Evolutionary conservation across 179 eudicot species (phyloP).

Genomic region (Beta lomatogona): DNA sequence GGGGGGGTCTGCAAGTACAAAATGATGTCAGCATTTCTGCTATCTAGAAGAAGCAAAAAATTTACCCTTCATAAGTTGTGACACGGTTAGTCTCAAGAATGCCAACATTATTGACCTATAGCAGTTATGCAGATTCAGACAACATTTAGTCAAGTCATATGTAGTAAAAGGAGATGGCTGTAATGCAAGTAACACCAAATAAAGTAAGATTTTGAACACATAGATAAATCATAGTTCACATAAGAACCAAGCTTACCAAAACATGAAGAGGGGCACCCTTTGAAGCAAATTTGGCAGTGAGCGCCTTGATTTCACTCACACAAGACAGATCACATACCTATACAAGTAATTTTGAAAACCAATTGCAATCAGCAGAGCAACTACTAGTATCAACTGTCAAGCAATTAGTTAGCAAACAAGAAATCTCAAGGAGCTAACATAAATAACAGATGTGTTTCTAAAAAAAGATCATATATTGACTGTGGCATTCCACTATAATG

Average conservation of each 20-base stretch:
- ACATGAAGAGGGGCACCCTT: slow-evolving; percentile 76
- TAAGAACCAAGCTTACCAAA: slow-evolving; percentile 50
- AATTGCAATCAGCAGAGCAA: neutral
- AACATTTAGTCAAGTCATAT: neutral
- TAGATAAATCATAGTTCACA: slow-evolving; percentile 10
- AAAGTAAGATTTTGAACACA: no score
- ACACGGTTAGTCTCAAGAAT: slow-evolving; percentile 57
- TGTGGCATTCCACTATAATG: neutral
- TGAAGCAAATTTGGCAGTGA: slow-evolving; percentile 57
- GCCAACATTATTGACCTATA: slow-evolving; percentile 95
- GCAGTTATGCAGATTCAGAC: slow-evolving; percentile 15
- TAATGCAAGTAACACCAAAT: neutral
- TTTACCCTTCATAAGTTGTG: slow-evolving; percentile 80
- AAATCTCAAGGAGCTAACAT: neutral
- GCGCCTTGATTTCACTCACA: slow-evolving; percentile 65
- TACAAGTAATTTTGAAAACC: slow-evolving; percentile 9
- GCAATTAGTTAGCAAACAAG: neutral
- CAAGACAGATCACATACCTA: slow-evolving; percentile 94
- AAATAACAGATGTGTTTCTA: neutral
- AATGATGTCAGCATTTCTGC: neutral
- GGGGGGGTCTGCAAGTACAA: neutral
- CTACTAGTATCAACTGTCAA: neutral
- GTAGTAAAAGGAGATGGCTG: neutral
- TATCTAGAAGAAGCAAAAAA: neutral
- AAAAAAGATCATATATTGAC: neutral